Conservation (phyloP, 140 eudicot genomes). For the Senecio squalidus region DNA sequence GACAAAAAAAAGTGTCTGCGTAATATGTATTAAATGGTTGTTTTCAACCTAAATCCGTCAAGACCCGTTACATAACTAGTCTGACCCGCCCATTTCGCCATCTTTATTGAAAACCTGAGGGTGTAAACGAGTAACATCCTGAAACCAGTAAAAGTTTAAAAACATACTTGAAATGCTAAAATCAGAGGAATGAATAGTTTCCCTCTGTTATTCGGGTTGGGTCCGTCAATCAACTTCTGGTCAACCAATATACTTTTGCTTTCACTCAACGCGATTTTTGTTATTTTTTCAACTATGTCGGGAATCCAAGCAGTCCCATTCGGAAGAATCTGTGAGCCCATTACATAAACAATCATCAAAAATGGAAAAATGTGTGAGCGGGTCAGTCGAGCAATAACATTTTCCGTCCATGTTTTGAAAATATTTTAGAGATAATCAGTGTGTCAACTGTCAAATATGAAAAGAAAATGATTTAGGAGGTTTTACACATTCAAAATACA, state of each 20-base stretch:
- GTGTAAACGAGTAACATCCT: neutral
- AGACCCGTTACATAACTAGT: no score
- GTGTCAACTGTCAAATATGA: neutral
- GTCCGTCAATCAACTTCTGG: slow-evolving; percentile 85
- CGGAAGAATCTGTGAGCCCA: slow-evolving; percentile 62
- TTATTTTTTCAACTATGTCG: slow-evolving; percentile 54
- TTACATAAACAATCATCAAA: neutral
- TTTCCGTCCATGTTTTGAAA: no score
- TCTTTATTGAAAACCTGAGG: neutral
- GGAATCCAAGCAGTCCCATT: slow-evolving; percentile 86
- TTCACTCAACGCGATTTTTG: slow-evolving; percentile 63
- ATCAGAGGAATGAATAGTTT: slow-evolving; percentile 62
- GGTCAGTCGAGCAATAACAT: no score
- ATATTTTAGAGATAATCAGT: neutral
- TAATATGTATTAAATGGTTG: no score
- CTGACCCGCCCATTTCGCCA: no score
- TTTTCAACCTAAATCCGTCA: no score
- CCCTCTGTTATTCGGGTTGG: slow-evolving; percentile 72
- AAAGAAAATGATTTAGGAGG: neutral
- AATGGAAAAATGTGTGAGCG: neutral
- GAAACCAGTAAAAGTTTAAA: slow-evolving; percentile 18
- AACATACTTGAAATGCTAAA: slow-evolving; percentile 63
- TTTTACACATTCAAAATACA: neutral
- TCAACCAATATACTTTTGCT: slow-evolving; percentile 68
- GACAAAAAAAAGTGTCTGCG: no score